Percentiles rank a stretch among this genome's conserved stretches.
Conservation (phyloP, 371 early-diverging fungal species). For the Basidiobolus meristosporus region DNA sequence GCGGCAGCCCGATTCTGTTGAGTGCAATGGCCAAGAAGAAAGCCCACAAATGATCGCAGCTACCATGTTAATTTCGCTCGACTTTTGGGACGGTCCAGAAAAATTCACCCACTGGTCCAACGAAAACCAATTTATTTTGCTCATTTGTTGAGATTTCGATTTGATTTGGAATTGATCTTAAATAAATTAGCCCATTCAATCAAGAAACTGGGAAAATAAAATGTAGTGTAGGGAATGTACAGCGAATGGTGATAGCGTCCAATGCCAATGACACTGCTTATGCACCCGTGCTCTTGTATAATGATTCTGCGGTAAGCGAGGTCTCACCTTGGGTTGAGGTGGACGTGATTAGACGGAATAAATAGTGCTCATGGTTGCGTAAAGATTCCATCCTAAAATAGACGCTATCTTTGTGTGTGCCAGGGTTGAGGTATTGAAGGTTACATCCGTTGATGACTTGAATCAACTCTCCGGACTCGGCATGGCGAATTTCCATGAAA, state of each 20-base stretch:
- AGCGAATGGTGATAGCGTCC: too few species aligned
- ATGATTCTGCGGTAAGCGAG: not conserved
- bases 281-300: too few species aligned
- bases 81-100: not conserved
- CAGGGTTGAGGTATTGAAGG: too few species aligned
- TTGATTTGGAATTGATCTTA: not conserved
- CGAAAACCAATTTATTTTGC: not conserved
- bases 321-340: conserved; percentile 2
- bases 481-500: conserved; percentile 78
- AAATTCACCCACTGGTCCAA: not conserved
- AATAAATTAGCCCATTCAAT: conserved; percentile 3
- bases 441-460: conserved; percentile 19
- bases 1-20: too few species aligned
- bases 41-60: not conserved
- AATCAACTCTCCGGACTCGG: conserved; percentile 47
- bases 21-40: not conserved
- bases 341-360: not conserved
- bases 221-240: too few species aligned
- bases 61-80: not conserved
- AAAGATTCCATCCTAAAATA: too few species aligned
- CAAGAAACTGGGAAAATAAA: too few species aligned
- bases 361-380: too few species aligned
- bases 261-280: too few species aligned
- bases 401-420: too few species aligned
- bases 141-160: not conserved